Conservation (phyloP, 768 basidiomycete genomes). For the Saitozyma podzolica region DNA sequence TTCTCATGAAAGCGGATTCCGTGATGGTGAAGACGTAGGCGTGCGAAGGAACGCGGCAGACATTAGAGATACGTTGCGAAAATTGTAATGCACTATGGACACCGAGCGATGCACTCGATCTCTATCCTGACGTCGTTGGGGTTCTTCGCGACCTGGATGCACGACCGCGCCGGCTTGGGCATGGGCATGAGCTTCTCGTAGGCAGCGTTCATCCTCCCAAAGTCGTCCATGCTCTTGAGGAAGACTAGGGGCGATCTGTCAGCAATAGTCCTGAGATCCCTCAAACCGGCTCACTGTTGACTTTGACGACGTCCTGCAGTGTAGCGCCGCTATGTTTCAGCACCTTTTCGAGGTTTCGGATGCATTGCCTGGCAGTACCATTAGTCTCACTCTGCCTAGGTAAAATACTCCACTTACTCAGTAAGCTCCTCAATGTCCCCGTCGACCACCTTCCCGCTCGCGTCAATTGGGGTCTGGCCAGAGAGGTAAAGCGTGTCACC, state of each 20-base stretch:
- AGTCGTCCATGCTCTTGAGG: slow-evolving; percentile 13
- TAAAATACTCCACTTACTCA: neutral
- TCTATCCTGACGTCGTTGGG: slow-evolving; percentile 12
- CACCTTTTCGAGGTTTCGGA: slow-evolving; percentile 13
- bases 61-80: neutral
- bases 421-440: slow-evolving; percentile 13
- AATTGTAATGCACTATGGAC: neutral
- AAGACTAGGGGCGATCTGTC: slow-evolving; percentile 1
- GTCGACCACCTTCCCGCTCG: slow-evolving; percentile 9
- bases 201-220: slow-evolving; percentile 8
- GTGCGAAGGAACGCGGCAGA: too few species aligned
- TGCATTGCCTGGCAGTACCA: slow-evolving; percentile 11
- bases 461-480: slow-evolving; percentile 12
- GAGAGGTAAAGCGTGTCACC: slow-evolving; percentile 13
- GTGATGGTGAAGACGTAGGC: too few species aligned
- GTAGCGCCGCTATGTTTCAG: slow-evolving; percentile 8
- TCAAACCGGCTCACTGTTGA: slow-evolving; percentile 9
- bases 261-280: neutral
- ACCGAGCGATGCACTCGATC: slow-evolving; percentile 9
- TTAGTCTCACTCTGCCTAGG: neutral
- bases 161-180: slow-evolving; percentile 16
- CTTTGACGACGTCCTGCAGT: slow-evolving; percentile 13
- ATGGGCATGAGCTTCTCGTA: slow-evolving; percentile 11
- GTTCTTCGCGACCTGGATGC: slow-evolving; percentile 11
- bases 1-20: too few species aligned